Evolutionary conservation across 192 early-diverging fungal species (phyloP).

Genomic region (Entophlyctis luteolus): DNA sequence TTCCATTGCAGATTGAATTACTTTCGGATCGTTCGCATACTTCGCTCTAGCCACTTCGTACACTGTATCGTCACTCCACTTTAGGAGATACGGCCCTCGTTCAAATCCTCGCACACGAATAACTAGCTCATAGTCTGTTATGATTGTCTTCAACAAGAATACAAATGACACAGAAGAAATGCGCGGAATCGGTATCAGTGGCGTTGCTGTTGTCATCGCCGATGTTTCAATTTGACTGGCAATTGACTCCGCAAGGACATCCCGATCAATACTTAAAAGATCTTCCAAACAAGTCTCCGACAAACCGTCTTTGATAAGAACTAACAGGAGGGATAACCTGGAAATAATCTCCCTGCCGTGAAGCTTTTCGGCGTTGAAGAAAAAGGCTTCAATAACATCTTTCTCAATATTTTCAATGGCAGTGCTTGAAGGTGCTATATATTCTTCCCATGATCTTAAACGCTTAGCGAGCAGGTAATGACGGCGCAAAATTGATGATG

Average conservation of each 20-base stretch:
- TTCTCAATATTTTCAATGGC: background rate
- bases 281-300: conserved; percentile 28
- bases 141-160: conserved; percentile 8
- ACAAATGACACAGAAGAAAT: conserved; percentile 14
- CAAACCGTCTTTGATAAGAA: conserved; percentile 15
- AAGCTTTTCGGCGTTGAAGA: conserved; percentile 14
- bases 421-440: no score
- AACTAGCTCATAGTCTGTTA: conserved; percentile 4
- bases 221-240: conserved; percentile 11
- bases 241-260: conserved; percentile 19
- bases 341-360: conserved; percentile 19
- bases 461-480: conserved; percentile 1
- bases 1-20: conserved; percentile 11
- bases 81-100: conserved; percentile 12
- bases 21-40: conserved; percentile 11
- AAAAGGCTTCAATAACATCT: background rate
- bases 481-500: conserved; percentile 1
- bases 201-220: background rate
- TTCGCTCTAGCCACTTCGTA: conserved; percentile 8
- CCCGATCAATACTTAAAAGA: conserved; percentile 20
- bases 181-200: conserved; percentile 26
- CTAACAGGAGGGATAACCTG: background rate
- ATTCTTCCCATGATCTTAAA: conserved; percentile 7
- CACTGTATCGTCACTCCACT: conserved; percentile 6
- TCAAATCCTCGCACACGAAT: conserved; percentile 6